These are phyloP conservation scores for Clonostachys byssicola DNA, from an alignment of 2,329 filamentous ascomycete species.

Conservation along the genomic window DNA sequence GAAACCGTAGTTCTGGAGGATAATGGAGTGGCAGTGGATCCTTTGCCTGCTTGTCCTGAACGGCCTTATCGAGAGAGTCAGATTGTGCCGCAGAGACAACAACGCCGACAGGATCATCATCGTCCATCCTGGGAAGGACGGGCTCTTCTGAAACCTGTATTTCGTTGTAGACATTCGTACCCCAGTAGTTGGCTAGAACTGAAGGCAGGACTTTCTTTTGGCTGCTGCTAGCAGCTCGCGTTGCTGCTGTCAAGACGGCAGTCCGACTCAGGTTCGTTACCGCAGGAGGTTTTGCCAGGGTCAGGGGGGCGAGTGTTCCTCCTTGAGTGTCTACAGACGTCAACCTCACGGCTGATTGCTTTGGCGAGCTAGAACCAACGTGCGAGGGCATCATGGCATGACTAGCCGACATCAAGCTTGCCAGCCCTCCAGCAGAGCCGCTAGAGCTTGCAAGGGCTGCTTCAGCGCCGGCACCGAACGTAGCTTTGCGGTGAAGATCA, in stretches of 20 bases:
- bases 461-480: slow-evolving; percentile 44
- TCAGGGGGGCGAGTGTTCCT: slow-evolving; percentile 74
- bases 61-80: slow-evolving; percentile 18
- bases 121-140: slow-evolving; percentile 22
- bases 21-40: slow-evolving; percentile 72
- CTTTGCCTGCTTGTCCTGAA: slow-evolving; percentile 22
- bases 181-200: slow-evolving; percentile 92
- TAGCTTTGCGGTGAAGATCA: slow-evolving; percentile 79
- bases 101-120: slow-evolving; percentile 35
- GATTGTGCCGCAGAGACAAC: slow-evolving; percentile 22
- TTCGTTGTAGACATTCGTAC: slow-evolving; percentile 70
- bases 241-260: slow-evolving; percentile 76
- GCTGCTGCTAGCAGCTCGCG: slow-evolving; percentile 63
- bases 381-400: slow-evolving; percentile 71
- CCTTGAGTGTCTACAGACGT: slow-evolving; percentile 39
- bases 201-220: slow-evolving; percentile 75
- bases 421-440: slow-evolving; percentile 62
- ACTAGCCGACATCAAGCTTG: slow-evolving; percentile 80
- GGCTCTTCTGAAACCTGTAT: slow-evolving; percentile 18
- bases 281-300: slow-evolving; percentile 77
- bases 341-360: slow-evolving; percentile 19
- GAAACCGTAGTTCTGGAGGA: slow-evolving; percentile 74
- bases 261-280: slow-evolving; percentile 83
- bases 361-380: slow-evolving; percentile 16
- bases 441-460: slow-evolving; percentile 27